Percentiles rank a stretch among this genome's conserved stretches.
These are phyloP conservation scores for Sapria himalayana DNA, from an alignment of 345 rosid genomes.

Conservation along the genomic window DNA sequence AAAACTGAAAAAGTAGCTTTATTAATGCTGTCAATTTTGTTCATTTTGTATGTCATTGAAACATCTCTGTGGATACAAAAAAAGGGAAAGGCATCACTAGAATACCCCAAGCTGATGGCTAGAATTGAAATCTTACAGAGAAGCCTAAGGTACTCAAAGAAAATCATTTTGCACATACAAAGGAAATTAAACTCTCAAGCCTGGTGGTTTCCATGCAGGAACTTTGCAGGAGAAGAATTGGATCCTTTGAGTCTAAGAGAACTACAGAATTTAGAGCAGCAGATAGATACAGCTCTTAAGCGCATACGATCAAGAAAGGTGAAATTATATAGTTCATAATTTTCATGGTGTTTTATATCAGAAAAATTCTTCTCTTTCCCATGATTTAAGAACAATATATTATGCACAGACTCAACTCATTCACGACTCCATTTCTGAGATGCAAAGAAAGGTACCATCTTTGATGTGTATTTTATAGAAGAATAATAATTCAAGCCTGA, in stretches of 20 bases:
- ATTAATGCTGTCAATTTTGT: too few species aligned
- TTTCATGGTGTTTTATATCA: not conserved
- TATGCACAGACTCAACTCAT: constrained; percentile 47
- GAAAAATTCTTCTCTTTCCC: not conserved
- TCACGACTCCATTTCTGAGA: constrained; percentile 31
- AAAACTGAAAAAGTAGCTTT: too few species aligned
- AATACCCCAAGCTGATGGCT: constrained; percentile 31
- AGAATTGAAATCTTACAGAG: constrained; percentile 41
- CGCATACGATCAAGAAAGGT: constrained; percentile 63
- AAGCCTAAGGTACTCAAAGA: constrained; percentile 26
- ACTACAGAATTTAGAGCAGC: constrained; percentile 62
- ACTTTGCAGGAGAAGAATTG: constrained; percentile 44
- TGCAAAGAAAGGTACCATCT: constrained; percentile 50
- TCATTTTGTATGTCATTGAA: too few species aligned
- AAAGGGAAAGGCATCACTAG: constrained; percentile 44
- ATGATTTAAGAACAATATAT: not conserved
- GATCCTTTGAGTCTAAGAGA: constrained; percentile 40
- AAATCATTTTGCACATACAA: not conserved
- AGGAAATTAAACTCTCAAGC: too few species aligned
- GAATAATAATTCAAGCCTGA: too few species aligned
- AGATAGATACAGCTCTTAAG: constrained; percentile 60
- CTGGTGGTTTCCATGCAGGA: constrained; percentile 19
- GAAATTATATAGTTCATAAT: not conserved
- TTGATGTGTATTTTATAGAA: too few species aligned
- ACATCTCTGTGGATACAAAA: too few species aligned